These are phyloP conservation scores for Xanthoconium purpureum DNA, from an alignment of 768 basidiomycete genomes.

Conservation along the genomic window DNA sequence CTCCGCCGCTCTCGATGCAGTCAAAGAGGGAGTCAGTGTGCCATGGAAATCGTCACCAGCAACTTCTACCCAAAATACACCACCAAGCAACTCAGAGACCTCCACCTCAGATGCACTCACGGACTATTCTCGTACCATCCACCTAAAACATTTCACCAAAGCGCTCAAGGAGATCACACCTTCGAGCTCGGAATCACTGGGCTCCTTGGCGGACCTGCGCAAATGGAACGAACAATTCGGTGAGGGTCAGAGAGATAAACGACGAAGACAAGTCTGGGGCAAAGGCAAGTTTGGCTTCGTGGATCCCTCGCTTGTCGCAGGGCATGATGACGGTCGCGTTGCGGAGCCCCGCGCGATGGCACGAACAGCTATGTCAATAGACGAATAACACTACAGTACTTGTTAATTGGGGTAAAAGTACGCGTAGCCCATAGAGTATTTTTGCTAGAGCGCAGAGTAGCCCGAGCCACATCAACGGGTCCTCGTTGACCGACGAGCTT, in stretches of 20 bases:
- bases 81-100: background rate
- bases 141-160: conserved; percentile 68
- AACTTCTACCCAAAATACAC: background rate
- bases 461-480: conserved; percentile 6
- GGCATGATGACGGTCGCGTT: conserved; percentile 46
- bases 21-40: conserved; percentile 78
- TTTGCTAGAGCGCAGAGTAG: background rate
- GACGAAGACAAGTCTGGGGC: conserved; percentile 76
- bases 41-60: conserved; percentile 57
- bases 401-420: conserved; percentile 14
- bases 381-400: conserved; percentile 25
- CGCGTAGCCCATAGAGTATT: conserved; percentile 9
- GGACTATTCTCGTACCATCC: conserved; percentile 39
- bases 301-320: conserved; percentile 35
- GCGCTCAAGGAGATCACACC: conserved; percentile 89
- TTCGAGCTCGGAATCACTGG: conserved; percentile 79
- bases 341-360: conserved; percentile 15
- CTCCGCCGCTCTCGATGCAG: conserved; percentile 84
- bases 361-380: conserved; percentile 21
- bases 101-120: conserved; percentile 8
- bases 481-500: conserved; percentile 22
- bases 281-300: conserved; percentile 87
- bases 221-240: conserved; percentile 96
- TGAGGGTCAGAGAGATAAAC: conserved; percentile 69
- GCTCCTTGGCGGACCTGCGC: conserved; percentile 68